Conservation (phyloP, 305 asterid species). For the Fraxinus baroniana region DNA sequence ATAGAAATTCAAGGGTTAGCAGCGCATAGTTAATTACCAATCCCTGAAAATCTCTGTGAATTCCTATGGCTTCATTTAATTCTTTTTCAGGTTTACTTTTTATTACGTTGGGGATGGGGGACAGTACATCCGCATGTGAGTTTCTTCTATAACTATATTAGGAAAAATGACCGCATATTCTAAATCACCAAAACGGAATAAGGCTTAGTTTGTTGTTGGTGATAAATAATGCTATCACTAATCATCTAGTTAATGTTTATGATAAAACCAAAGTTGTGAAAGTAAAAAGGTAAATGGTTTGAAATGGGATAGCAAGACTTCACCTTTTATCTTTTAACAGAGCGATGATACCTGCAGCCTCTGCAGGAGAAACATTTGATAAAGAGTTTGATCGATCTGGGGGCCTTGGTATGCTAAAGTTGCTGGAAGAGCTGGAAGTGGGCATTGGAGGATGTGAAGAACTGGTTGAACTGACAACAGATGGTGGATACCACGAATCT, state of each 20-base stretch:
- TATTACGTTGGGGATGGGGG: background rate
- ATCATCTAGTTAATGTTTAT: background rate
- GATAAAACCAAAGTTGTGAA: background rate
- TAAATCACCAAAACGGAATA: background rate
- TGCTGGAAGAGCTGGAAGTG: conserved; percentile 48
- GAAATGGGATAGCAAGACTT: background rate
- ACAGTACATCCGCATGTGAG: background rate
- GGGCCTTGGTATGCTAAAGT: conserved; percentile 47
- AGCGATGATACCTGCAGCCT: conserved; percentile 72
- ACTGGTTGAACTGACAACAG: conserved; percentile 44
- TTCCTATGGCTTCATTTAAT: background rate
- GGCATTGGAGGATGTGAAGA: conserved; percentile 75
- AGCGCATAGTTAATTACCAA: background rate
- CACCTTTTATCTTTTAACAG: conserved; percentile 78
- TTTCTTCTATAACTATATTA: background rate
- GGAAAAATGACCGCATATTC: background rate
- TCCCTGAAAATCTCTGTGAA: background rate
- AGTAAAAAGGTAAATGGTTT: background rate
- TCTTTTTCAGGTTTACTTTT: background rate
- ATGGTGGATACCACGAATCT: conserved; percentile 73
- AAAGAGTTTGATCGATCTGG: conserved; percentile 52
- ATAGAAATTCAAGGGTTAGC: background rate
- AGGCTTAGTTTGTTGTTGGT: background rate
- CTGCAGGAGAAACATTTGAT: conserved; percentile 80
- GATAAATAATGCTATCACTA: background rate